Evolutionary conservation across 768 basidiomycete species (phyloP).

Genomic region (Tylopilus rubrobrunneus): DNA sequence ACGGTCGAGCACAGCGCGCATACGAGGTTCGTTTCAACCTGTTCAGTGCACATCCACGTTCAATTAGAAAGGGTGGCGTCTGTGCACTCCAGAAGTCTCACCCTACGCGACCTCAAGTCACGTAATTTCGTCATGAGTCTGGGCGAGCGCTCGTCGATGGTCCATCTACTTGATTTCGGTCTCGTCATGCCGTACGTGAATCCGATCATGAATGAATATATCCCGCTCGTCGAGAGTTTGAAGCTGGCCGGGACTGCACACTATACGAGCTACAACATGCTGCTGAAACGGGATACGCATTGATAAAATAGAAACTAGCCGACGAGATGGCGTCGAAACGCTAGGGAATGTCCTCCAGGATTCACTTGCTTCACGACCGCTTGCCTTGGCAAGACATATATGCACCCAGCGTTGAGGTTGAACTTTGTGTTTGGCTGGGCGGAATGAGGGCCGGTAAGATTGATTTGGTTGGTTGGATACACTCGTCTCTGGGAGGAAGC

Average conservation of each 20-base stretch:
- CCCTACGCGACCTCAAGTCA: not conserved
- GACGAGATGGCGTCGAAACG: not conserved
- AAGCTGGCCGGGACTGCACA: not conserved
- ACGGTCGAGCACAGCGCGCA: too few relatives aligned
- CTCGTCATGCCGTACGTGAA: not conserved
- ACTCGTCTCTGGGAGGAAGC: not conserved
- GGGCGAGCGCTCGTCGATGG: not conserved
- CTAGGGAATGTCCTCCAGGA: not conserved
- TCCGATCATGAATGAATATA: not conserved
- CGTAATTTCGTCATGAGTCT: too few relatives aligned
- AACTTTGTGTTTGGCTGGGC: not conserved
- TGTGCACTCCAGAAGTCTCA: not conserved
- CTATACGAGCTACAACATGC: not conserved
- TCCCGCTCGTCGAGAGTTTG: not conserved
- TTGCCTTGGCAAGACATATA: not conserved
- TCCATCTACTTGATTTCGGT: too few relatives aligned
- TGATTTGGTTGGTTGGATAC: not conserved
- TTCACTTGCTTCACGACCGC: not conserved
- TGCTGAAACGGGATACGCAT: too few relatives aligned
- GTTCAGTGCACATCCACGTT: not conserved
- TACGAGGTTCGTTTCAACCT: too few relatives aligned
- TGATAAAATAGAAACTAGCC: not conserved
- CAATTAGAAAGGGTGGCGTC: not conserved
- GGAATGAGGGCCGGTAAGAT: not conserved
- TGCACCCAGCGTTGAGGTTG: not conserved